These are phyloP conservation scores for Posidonia oceanica DNA, from an alignment of 116 monocot species.

Conservation along the genomic window DNA sequence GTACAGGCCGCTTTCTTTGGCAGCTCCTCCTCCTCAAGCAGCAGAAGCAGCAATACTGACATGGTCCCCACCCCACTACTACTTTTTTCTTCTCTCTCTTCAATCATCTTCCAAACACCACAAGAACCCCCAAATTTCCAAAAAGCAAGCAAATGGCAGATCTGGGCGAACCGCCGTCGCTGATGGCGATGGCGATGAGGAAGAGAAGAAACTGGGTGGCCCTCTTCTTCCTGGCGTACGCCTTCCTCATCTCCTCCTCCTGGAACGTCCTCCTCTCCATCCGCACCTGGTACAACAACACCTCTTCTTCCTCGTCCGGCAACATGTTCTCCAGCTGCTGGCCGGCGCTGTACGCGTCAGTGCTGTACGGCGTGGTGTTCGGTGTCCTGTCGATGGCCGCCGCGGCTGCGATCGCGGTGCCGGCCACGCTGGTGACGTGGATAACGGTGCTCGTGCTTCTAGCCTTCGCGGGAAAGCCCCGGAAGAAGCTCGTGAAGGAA, in stretches of 20 bases:
- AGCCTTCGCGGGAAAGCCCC: conserved; percentile 69
- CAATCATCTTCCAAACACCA: no score
- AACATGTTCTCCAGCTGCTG: conserved; percentile 5
- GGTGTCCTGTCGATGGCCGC: conserved; percentile 81
- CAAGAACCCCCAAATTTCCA: background rate
- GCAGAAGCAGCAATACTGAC: no score
- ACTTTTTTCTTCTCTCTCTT: no score
- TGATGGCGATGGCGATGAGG: conserved; percentile 15
- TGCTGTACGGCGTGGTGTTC: conserved; percentile 75
- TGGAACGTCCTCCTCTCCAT: conserved; percentile 76
- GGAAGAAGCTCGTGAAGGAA: conserved; percentile 46
- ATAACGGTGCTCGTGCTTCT: conserved; percentile 87
- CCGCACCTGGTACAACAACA: conserved; percentile 65
- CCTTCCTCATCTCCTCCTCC: conserved; percentile 57
- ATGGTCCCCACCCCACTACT: no score
- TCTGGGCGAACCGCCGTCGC: background rate
- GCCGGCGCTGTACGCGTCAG: conserved; percentile 67
- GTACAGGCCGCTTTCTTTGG: no score
- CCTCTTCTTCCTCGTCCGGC: conserved; percentile 10
- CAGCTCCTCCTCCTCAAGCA: no score
- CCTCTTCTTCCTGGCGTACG: conserved; percentile 83
- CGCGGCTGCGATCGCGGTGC: conserved; percentile 69
- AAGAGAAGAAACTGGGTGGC: conserved; percentile 70
- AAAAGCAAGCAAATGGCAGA: background rate
- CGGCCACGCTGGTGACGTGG: conserved; percentile 88